Percentiles rank a stretch among this genome's conserved stretches.
Evolutionary conservation across 2,329 filamentous ascomycete genomes (phyloP).

Genomic region (Botryotinia calthae): DNA sequence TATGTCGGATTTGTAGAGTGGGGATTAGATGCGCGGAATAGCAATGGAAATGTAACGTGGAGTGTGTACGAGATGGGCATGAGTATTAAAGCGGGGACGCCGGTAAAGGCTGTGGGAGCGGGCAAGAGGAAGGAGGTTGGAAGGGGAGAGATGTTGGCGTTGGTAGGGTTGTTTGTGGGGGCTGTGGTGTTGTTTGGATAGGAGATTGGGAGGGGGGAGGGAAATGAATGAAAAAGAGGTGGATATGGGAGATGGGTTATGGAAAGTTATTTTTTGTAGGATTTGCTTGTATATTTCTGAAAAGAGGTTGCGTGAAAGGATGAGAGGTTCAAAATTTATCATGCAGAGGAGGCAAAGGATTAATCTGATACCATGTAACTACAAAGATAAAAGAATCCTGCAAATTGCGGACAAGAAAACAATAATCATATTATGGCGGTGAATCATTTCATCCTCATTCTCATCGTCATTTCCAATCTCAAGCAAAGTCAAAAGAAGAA

Average conservation of each 20-base stretch:
- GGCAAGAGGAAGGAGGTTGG: neutral
- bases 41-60: neutral
- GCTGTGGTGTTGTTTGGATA: neutral
- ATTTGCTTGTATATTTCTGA: neutral
- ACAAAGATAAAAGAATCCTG: neutral
- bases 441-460: no score
- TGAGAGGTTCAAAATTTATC: no score
- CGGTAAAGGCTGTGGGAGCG: neutral
- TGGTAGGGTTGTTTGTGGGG: neutral
- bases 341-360: accelerated
- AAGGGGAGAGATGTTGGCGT: neutral
- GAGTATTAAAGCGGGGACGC: neutral
- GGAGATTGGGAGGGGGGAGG: no score
- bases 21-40: neutral
- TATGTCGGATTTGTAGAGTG: slow-evolving; percentile 13
- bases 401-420: no score
- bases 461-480: no score
- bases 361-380: neutral
- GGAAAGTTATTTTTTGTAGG: neutral
- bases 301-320: no score
- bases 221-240: no score
- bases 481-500: no score
- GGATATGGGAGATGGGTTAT: neutral
- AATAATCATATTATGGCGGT: no score
- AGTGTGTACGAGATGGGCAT: neutral